These are phyloP conservation scores for Pseudognaphalium luteoalbum DNA, from an alignment of 129 eudicot genomes.

Conservation along the genomic window DNA sequence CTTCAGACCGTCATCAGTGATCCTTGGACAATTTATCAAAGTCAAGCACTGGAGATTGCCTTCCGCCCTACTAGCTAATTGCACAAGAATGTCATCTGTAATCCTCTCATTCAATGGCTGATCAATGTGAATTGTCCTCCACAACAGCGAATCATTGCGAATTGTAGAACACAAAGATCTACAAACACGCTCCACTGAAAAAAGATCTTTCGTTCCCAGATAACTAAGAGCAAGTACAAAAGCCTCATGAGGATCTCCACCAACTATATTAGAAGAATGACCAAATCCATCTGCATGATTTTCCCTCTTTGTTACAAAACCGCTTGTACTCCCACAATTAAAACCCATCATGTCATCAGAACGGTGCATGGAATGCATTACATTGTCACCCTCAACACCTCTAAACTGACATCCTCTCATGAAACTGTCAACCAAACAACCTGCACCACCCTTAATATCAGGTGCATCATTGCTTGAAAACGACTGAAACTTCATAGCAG, in stretches of 20 bases:
- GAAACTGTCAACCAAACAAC: constrained; percentile 16
- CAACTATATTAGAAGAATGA: constrained; percentile 13
- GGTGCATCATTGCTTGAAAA: constrained; percentile 37
- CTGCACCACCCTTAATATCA: constrained; percentile 39
- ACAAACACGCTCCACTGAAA: constrained; percentile 32
- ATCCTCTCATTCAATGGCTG: constrained; percentile 43
- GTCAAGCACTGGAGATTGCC: constrained; percentile 58
- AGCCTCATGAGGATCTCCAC: constrained; percentile 42
- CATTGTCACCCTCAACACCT: constrained; percentile 5
- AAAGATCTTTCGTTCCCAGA: constrained; percentile 39
- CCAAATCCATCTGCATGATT: constrained; percentile 12
- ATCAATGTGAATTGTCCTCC: constrained; percentile 35
- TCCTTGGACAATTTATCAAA: constrained; percentile 54
- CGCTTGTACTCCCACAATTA: constrained; percentile 33
- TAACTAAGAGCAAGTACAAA: constrained; percentile 33
- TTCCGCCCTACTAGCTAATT: constrained; percentile 43
- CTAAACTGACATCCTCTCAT: constrained; percentile 6
- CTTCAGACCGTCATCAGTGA: constrained; percentile 70
- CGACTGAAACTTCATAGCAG: constrained; percentile 43
- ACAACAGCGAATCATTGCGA: constrained; percentile 37
- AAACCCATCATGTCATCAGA: constrained; percentile 19
- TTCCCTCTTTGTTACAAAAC: constrained; percentile 5
- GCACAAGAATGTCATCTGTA: constrained; percentile 42
- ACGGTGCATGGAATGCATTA: not conserved
- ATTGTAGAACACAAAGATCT: constrained; percentile 27